These are phyloP conservation scores for Lentinula guzmanii DNA, from an alignment of 768 basidiomycete species.

Conservation along the genomic window DNA sequence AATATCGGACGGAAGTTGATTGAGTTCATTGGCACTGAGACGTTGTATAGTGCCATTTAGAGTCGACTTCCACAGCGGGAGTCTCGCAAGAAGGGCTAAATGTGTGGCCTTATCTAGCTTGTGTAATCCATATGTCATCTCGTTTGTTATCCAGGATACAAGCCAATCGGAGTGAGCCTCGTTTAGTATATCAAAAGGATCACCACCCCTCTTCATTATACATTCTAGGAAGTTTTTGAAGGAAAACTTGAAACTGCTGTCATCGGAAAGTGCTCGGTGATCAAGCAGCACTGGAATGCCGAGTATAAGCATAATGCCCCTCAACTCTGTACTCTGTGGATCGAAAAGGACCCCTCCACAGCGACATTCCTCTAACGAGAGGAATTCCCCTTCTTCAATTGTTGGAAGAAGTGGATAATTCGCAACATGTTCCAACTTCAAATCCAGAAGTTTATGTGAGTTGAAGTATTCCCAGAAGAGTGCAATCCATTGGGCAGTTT, in stretches of 20 bases:
- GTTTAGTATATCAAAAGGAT: not conserved
- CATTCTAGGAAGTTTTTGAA: not conserved
- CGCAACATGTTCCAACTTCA: conserved; percentile 1
- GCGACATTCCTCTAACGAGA: not conserved
- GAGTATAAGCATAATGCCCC: not conserved
- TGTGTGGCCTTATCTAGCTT: not conserved
- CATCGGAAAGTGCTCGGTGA: not conserved
- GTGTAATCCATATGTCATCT: not conserved
- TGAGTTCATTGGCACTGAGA: not conserved
- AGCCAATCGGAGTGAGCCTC: not conserved
- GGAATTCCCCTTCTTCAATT: not conserved
- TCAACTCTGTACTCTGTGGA: not conserved
- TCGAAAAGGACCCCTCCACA: not conserved
- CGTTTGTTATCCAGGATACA: not conserved
- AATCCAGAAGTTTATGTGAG: not conserved
- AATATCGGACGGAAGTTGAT: not conserved
- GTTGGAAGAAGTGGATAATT: conserved; percentile 12
- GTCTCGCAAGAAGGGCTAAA: not conserved
- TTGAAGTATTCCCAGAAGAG: conserved; percentile 12
- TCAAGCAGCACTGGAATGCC: not conserved
- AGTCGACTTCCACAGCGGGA: not conserved
- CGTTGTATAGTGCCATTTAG: not conserved
- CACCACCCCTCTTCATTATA: not conserved
- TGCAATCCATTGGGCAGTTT: conserved; percentile 9
- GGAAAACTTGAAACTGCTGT: not conserved